Percentiles rank a stretch among this genome's conserved stretches.
phyloP scores from a whole-genome alignment of 2,329 filamentous ascomycete genomes.

The Alternaria sp. region DNA sequence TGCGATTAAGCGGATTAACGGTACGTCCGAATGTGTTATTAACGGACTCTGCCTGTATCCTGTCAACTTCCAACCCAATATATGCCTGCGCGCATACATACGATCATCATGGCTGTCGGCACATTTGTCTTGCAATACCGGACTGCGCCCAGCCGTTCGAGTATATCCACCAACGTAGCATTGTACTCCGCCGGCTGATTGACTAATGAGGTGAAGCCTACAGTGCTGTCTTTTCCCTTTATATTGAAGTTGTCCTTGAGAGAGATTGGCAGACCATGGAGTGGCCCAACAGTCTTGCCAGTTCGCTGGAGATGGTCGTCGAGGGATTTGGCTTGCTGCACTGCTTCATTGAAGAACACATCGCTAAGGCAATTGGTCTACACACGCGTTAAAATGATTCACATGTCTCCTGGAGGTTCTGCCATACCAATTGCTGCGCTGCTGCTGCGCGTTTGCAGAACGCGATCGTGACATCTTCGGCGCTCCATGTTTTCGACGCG shows the following conservation, averaged over 20 bases:
- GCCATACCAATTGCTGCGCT: slow-evolving; percentile 62
- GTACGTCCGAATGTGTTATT: slow-evolving; percentile 73
- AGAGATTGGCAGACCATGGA: slow-evolving; percentile 73
- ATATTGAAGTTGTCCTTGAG: slow-evolving; percentile 78
- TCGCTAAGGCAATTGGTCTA: slow-evolving; percentile 70
- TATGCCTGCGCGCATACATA: slow-evolving; percentile 16
- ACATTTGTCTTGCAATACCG: slow-evolving; percentile 77
- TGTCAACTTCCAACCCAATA: slow-evolving; percentile 10
- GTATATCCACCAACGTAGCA: slow-evolving; percentile 65
- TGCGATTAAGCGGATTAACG: slow-evolving; percentile 68
- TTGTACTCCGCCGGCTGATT: slow-evolving; percentile 66
- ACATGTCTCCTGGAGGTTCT: not conserved
- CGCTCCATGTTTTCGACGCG: slow-evolving; percentile 57
- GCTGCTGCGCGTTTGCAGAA: slow-evolving; percentile 65
- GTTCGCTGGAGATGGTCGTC: slow-evolving; percentile 61
- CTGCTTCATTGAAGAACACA: slow-evolving; percentile 63
- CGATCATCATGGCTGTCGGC: slow-evolving; percentile 74
- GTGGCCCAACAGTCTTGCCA: slow-evolving; percentile 64
- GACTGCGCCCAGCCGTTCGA: slow-evolving; percentile 69
- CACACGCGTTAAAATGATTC: slow-evolving; percentile 1
- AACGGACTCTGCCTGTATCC: slow-evolving; percentile 63
- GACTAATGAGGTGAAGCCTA: slow-evolving; percentile 71
- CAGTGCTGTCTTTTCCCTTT: slow-evolving; percentile 66
- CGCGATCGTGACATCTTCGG: slow-evolving; percentile 61
- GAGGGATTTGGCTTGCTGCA: slow-evolving; percentile 61